Base-by-base conservation (phyloP, 192 early-diverging fungal species). In the Entrophospora sp. region DNA sequence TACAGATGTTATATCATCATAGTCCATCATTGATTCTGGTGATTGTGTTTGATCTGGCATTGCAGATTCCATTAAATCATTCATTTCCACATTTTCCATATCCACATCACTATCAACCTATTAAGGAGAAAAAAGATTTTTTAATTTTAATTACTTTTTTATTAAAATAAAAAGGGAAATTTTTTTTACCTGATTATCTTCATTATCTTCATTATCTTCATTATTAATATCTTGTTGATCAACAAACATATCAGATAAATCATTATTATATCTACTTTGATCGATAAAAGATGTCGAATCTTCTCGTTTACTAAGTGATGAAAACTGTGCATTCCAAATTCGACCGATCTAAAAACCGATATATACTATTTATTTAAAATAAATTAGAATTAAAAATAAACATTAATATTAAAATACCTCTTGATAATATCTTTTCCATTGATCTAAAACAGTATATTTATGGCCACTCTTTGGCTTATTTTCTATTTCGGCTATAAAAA, bases 361-460 rank as follows among this genome's bases (percentile, higher is more conserved):
- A 16, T 42, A 10, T 64, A 60, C 44, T 16, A 73, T n/a, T 32
- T 5, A 66, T 30, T 16, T 34, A 24, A n/a, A n/a, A n/a, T n/a
- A n/a, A n/a, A n/a, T n/a, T n/a, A n/a, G n/a, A n/a, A n/a, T n/a
- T n/a, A n/a, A n/a, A n/a, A n/a, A n/a, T n/a, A n/a, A n/a, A n/a
- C n/a, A n/a, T n/a, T n/a, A n/a, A n/a, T n/a, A n/a, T n/a, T n/a
- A 25, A 55, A 64, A 45, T 52, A 83, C 83, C 69, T 98, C 96
- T 62, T 93, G 90, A 65, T 80, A 81, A 73, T 98, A 98, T 5
- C 94, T 92, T 67, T 91, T 86, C 73, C 96, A 92, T 73, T 98
- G 94, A 70, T 98, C 95, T 16, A 91, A 89, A 31, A 96, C 89
- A 64, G 87, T 90, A 69, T 90, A 92, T 20, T 86, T 73, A 67